A percentile compares a stretch with the other conserved stretches of the same genome.
Evolutionary conservation across 805 yeast genomes (phyloP).

Genomic region (Naumovozyma baii): DNA sequence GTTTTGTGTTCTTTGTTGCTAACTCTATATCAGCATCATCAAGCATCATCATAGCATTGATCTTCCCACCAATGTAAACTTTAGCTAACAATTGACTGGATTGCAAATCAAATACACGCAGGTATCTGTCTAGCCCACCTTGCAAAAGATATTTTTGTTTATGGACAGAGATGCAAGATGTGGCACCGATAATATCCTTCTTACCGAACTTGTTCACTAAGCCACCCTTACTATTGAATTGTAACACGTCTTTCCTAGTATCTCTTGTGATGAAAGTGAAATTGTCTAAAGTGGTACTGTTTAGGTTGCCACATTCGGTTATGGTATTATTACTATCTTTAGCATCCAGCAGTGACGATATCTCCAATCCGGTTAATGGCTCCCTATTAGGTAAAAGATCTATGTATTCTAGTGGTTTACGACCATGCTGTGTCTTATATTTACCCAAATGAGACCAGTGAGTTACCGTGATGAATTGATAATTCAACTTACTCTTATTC

Average conservation of each 20-base stretch:
- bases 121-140: constrained; percentile 83
- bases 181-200: constrained; percentile 58
- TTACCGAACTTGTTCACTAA: constrained; percentile 67
- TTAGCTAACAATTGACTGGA: constrained; percentile 54
- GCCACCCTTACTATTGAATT: constrained; percentile 43
- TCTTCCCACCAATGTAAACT: constrained; percentile 67
- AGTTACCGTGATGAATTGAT: constrained; percentile 55
- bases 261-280: constrained; percentile 59
- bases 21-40: constrained; percentile 30
- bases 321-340: constrained; percentile 1
- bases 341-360: constrained; percentile 3
- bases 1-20: constrained; percentile 24
- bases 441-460: constrained; percentile 45
- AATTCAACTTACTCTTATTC: constrained; percentile 26
- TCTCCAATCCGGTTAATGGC: constrained; percentile 16
- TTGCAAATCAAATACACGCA: constrained; percentile 60
- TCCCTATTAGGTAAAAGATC: constrained; percentile 25
- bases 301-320: constrained; percentile 18
- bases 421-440: constrained; percentile 60
- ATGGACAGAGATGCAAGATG: constrained; percentile 19
- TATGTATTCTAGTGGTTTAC: constrained; percentile 47
- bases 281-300: constrained; percentile 13
- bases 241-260: constrained; percentile 53
- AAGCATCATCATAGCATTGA: constrained; percentile 25
- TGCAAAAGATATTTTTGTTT: constrained; percentile 45